phyloP scores from a whole-genome alignment of 331 rosid species.

The Ulmus americana region DNA sequence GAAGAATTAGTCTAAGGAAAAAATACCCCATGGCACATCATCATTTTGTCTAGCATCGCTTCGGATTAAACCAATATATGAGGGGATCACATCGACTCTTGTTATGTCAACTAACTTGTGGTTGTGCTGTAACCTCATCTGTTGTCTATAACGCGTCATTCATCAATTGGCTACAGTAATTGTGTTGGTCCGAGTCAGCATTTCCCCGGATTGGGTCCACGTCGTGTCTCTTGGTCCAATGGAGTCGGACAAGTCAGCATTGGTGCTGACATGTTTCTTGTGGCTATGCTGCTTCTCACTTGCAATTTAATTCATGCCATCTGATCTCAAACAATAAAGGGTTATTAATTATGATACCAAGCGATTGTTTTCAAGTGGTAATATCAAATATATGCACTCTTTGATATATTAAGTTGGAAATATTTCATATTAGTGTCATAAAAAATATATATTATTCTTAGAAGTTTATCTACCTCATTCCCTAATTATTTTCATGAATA shows the following conservation, averaged over 20 bases:
- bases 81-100: constrained; percentile 23
- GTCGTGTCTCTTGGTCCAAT: background rate
- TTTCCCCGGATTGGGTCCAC: constrained; percentile 16
- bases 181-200: constrained; percentile 22
- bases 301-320: background rate
- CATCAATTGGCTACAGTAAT: constrained; percentile 12
- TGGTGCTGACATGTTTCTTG: background rate
- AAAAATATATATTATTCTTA: no score
- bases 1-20: no score
- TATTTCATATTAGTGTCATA: no score
- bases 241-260: background rate
- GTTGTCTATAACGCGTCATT: constrained; percentile 21
- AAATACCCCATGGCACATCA: background rate
- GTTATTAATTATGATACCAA: no score
- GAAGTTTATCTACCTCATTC: no score
- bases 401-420: no score
- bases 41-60: background rate
- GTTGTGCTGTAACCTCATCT: constrained; percentile 41
- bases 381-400: no score
- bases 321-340: no score
- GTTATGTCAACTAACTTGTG: constrained; percentile 33
- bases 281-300: background rate
- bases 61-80: constrained; percentile 3
- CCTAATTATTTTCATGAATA: no score
- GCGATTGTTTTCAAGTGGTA: no score